A percentile compares a stretch with the other conserved stretches of the same genome.
Evolutionary conservation across 2,329 filamentous ascomycete species (phyloP).

Genomic region (Apiospora rasikravindrae): DNA sequence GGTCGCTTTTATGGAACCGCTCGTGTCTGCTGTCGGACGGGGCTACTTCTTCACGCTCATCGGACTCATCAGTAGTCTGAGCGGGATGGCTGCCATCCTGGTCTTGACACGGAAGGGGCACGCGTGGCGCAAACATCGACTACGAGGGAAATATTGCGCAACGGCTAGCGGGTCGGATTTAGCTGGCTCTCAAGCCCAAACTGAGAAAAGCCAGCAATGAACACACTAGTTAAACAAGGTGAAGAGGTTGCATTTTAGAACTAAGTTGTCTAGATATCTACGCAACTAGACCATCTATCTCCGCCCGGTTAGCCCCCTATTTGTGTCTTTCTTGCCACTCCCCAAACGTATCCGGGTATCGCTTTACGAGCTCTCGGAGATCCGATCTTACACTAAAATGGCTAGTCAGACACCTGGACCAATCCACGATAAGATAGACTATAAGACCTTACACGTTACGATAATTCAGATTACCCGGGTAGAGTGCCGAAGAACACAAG

Average conservation of each 20-base stretch:
- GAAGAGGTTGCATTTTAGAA: too few relatives aligned
- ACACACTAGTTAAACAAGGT: too few relatives aligned
- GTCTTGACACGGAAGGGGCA: background rate
- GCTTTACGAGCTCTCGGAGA: background rate
- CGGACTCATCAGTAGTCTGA: background rate
- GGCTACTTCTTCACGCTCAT: background rate
- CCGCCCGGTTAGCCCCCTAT: background rate
- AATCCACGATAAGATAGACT: background rate
- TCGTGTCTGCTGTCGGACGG: background rate
- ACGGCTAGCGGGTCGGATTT: background rate
- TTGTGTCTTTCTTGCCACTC: background rate
- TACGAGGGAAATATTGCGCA: background rate
- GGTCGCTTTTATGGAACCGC: background rate
- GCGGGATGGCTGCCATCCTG: background rate
- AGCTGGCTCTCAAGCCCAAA: background rate
- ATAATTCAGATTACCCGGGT: constrained; percentile 19
- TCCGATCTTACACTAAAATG: background rate
- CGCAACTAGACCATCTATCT: background rate
- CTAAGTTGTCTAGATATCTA: too few relatives aligned
- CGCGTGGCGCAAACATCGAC: background rate
- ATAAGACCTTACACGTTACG: background rate
- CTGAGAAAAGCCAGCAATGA: background rate
- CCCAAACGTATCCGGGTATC: background rate
- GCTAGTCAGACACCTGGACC: background rate
- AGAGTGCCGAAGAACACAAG: constrained; percentile 14